These are phyloP conservation scores for Chloroidium sp. DNA, from an alignment of 163 green algal genomes.

Conservation along the genomic window DNA sequence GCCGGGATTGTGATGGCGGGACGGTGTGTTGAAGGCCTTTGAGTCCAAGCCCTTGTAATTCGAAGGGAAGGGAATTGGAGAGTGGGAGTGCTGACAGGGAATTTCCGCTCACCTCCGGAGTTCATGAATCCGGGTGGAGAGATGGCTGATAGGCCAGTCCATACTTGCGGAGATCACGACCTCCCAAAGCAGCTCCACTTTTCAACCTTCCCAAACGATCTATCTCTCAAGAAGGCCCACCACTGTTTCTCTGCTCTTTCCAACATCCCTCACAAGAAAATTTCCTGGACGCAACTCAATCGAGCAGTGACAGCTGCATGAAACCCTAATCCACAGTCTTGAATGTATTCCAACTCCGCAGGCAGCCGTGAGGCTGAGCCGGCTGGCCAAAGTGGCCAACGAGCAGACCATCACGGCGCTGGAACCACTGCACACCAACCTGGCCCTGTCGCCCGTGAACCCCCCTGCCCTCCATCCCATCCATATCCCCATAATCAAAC, in stretches of 20 bases:
- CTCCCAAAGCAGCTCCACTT: not conserved
- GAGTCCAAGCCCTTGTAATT: not conserved
- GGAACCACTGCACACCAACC: conserved; percentile 40
- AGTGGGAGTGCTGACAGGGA: not conserved
- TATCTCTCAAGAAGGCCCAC: not conserved
- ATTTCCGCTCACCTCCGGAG: not conserved
- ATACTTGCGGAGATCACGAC: not conserved
- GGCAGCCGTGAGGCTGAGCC: conserved; percentile 28
- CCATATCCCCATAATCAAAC: not conserved
- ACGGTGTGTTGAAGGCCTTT: not conserved
- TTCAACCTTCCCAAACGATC: not conserved
- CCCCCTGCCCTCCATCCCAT: not conserved
- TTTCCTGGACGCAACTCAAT: not conserved
- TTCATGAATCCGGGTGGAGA: not conserved
- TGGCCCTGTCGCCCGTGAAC: conserved; percentile 35
- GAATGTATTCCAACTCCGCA: not conserved
- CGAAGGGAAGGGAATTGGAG: not conserved
- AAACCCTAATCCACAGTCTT: not conserved
- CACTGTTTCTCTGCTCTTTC: too few species aligned
- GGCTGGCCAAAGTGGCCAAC: conserved; percentile 27
- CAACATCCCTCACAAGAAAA: not conserved
- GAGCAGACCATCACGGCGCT: conserved; percentile 22
- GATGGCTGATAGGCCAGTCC: too few species aligned
- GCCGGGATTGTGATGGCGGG: not conserved
- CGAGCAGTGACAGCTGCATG: not conserved